phyloP scores from a whole-genome alignment of 306 rosid species.

The cucumber (Cucumis sativus) region DNA sequence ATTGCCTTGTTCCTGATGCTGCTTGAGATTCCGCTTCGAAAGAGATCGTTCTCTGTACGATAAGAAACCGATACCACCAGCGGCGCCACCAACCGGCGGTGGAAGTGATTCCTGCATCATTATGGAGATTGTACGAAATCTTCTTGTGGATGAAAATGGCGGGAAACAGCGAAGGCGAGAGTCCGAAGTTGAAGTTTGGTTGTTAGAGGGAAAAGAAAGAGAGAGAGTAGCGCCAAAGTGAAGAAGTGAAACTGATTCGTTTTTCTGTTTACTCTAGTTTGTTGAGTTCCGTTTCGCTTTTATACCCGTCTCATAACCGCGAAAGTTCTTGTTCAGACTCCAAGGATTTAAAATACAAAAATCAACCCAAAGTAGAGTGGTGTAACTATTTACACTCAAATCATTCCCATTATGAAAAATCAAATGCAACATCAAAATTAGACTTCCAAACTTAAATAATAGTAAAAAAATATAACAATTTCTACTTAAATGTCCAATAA shows the following conservation, averaged over 20 bases:
- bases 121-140: not conserved
- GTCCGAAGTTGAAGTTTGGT: not conserved
- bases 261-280: not conserved
- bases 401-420: no score
- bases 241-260: not conserved
- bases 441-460: no score
- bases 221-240: not conserved
- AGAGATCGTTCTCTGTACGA: slow-evolving; percentile 33
- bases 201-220: not conserved
- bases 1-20: slow-evolving; percentile 18
- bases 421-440: no score
- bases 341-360: no score
- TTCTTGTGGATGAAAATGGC: not conserved
- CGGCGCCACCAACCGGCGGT: slow-evolving; percentile 6
- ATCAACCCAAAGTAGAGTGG: no score
- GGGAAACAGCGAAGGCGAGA: not conserved
- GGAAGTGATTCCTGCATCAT: not conserved
- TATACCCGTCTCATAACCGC: not conserved
- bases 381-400: no score
- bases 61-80: slow-evolving; percentile 20
- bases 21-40: slow-evolving; percentile 50
- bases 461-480: no score
- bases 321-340: no score
- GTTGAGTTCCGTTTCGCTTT: not conserved
- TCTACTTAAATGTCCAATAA: no score